A percentile compares a stretch with the other conserved stretches of the same genome.
Evolutionary conservation across 23 red algal species (phyloP).

Genomic region (Gracilaria vermiculophylla): DNA sequence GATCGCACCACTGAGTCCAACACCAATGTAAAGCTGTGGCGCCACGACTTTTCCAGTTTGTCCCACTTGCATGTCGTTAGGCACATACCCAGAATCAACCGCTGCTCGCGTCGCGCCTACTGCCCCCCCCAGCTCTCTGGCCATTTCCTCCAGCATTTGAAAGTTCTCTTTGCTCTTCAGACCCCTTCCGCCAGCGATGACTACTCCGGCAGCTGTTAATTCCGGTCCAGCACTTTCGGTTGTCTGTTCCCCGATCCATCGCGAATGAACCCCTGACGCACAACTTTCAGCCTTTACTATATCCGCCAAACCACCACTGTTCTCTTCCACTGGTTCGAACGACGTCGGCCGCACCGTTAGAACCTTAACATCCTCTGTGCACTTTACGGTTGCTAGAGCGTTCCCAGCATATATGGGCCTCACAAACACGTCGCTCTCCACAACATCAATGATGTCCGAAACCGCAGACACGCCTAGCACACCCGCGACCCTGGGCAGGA

Average conservation of each 20-base stretch:
- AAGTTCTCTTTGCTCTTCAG: constrained; percentile 88
- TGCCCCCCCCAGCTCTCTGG: constrained; percentile 76
- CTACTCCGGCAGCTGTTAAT: constrained; percentile 72
- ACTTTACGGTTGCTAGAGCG: constrained; percentile 75
- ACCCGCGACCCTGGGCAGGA: constrained; percentile 86
- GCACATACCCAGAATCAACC: constrained; percentile 85
- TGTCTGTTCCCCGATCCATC: constrained; percentile 70
- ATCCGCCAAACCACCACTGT: constrained; percentile 12
- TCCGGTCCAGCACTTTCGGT: constrained; percentile 57
- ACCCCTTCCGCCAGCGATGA: constrained; percentile 90
- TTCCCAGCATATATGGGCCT: constrained; percentile 96
- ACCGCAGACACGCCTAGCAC: constrained; percentile 64
- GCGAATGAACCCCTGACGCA: not conserved
- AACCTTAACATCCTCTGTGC: constrained; percentile 64
- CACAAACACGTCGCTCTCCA: constrained; percentile 69
- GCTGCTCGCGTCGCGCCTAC: constrained; percentile 95
- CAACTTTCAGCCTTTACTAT: constrained; percentile 13
- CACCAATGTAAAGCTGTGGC: constrained; percentile 92
- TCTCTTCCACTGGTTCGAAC: constrained; percentile 61
- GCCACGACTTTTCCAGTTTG: constrained; percentile 97
- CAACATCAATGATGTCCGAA: constrained; percentile 83
- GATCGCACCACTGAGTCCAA: constrained; percentile 91
- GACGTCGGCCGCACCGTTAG: constrained; percentile 81
- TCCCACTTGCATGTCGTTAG: constrained; percentile 98
- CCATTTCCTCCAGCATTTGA: constrained; percentile 77